These are phyloP conservation scores for Hymenoscyphus infarciens DNA, from an alignment of 2,329 filamentous ascomycete genomes.

Conservation along the genomic window DNA sequence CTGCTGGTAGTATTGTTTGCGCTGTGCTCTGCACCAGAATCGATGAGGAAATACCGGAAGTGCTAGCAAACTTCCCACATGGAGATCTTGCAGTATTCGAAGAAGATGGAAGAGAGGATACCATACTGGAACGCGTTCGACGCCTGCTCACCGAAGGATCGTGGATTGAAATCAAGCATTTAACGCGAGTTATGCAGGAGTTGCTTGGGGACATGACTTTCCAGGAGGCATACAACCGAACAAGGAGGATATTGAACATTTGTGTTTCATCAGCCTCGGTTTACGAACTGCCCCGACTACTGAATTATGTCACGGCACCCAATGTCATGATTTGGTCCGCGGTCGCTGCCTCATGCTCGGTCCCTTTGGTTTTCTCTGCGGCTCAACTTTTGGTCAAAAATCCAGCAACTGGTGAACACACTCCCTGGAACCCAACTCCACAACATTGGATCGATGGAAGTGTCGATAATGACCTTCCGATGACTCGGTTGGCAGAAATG, in stretches of 20 bases:
- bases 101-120: slow-evolving; percentile 54
- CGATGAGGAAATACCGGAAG: slow-evolving; percentile 58
- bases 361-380: slow-evolving; percentile 80
- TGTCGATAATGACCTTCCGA: slow-evolving; percentile 89
- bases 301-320: slow-evolving; percentile 91
- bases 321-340: slow-evolving; percentile 97
- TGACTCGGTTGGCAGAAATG: slow-evolving; percentile 86
- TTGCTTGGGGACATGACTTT: slow-evolving; percentile 89
- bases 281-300: slow-evolving; percentile 78
- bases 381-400: slow-evolving; percentile 81
- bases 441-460: slow-evolving; percentile 92
- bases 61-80: slow-evolving; percentile 57
- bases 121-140: slow-evolving; percentile 64
- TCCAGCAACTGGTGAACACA: slow-evolving; percentile 69
- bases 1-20: slow-evolving; percentile 66
- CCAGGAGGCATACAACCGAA: slow-evolving; percentile 93
- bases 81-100: slow-evolving; percentile 64
- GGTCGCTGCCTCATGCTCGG: slow-evolving; percentile 91
- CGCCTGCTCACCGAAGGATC: slow-evolving; percentile 77
- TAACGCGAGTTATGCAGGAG: slow-evolving; percentile 75
- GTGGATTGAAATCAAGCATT: slow-evolving; percentile 79
- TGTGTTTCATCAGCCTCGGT: slow-evolving; percentile 84
- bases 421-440: slow-evolving; percentile 81
- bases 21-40: slow-evolving; percentile 61
- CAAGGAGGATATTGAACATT: slow-evolving; percentile 86